These are phyloP conservation scores for Oryza meridionalis DNA, from an alignment of 176 grass and related monocot genomes.

Conservation along the genomic window DNA sequence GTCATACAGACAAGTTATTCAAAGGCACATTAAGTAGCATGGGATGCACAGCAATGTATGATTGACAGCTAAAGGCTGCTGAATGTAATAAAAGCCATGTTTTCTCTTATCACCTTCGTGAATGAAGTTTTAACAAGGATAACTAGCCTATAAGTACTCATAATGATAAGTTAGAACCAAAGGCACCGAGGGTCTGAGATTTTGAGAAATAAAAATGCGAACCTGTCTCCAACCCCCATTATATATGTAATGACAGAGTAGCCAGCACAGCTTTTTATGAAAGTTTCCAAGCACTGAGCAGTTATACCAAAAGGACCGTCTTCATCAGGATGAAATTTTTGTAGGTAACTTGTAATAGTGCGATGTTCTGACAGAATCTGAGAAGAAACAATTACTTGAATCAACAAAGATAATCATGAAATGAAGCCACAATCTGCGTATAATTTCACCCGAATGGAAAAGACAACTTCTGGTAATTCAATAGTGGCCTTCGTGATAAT, in stretches of 20 bases:
- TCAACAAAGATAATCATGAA: conserved; percentile 29
- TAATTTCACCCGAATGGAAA: conserved; percentile 15
- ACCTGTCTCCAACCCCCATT: conserved; percentile 98
- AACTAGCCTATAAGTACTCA: conserved; percentile 13
- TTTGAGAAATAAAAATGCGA: conserved; percentile 10
- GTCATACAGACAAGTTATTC: neutral
- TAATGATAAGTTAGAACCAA: neutral
- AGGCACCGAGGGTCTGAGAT: conserved; percentile 8
- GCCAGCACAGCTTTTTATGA: conserved; percentile 90
- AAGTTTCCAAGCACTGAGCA: conserved; percentile 87
- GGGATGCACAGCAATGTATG: neutral
- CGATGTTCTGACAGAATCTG: conserved; percentile 92
- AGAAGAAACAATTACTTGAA: conserved; percentile 29
- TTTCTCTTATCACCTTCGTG: neutral
- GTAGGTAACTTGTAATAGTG: conserved; percentile 90
- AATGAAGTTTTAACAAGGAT: neutral
- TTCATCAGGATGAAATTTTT: conserved; percentile 84
- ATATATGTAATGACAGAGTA: conserved; percentile 99
- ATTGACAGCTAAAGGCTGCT: neutral
- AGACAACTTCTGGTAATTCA: conserved; percentile 11
- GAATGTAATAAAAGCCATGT: neutral
- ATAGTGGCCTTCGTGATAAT: conserved; percentile 10
- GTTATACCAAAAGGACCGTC: conserved; percentile 95
- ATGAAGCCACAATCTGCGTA: conserved; percentile 18
- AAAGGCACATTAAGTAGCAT: neutral